Evolutionary conservation across 305 asterid genomes (phyloP).

Genomic region (Plantago coronopus): DNA sequence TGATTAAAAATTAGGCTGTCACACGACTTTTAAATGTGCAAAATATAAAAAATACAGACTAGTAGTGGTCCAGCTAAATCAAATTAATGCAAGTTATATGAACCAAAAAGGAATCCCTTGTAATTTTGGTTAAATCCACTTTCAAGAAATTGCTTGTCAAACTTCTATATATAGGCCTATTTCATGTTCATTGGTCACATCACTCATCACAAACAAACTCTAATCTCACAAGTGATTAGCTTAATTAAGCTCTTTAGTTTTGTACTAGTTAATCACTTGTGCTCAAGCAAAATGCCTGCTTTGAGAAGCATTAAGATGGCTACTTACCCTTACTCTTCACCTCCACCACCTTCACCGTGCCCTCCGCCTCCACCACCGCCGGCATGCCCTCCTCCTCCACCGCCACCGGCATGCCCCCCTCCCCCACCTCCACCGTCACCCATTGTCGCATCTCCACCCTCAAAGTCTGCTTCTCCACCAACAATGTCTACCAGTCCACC

Average conservation of each 20-base stretch:
- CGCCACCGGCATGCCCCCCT: conserved; percentile 24
- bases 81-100: no score
- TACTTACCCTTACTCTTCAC: conserved; percentile 30
- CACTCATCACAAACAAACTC: background rate
- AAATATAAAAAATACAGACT: no score
- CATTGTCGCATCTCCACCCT: conserved; percentile 29
- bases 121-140: background rate
- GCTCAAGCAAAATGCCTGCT: conserved; percentile 29
- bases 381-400: conserved; percentile 22
- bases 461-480: conserved; percentile 33
- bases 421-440: conserved; percentile 32
- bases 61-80: no score
- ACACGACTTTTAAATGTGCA: no score
- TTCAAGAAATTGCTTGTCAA: background rate
- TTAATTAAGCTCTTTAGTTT: background rate
- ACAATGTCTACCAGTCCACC: conserved; percentile 7
- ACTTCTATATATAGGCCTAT: background rate
- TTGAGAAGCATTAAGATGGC: conserved; percentile 26
- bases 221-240: background rate
- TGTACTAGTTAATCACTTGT: background rate
- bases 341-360: conserved; percentile 28
- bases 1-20: no score
- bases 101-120: no score
- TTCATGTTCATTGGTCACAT: background rate
- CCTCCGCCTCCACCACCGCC: conserved; percentile 16